Evolutionary conservation across 805 yeast species (phyloP), one percentile per base, ranked within the genome.

Genomic region (Saturnispora halmiae): DNA sequence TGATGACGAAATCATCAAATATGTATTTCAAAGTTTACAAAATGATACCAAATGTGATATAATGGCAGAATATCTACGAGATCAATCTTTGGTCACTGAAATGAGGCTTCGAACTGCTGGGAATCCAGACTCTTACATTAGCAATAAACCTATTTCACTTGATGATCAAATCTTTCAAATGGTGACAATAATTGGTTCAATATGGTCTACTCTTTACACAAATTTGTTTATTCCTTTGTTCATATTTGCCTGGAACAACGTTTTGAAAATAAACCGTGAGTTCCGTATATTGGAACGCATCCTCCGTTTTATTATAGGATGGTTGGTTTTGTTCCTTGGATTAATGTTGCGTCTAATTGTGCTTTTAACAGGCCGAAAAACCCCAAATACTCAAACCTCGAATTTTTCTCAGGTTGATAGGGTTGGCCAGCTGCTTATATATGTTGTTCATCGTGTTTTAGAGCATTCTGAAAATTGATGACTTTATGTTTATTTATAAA

Each of bases 41-140:
- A 47, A 42, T 10, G 36, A 35, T 3, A 36, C 45, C 15, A 55
- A 54, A 25, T 42, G 50, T 22, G 34, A 43, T 4, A 43, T 54
- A 2, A 19, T 56, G 40, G 32, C 43, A 18, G 18, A 37, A 15
- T 52, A 49, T 25, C 43, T 56, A 32, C 42, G 38, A 5, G 58
- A 56, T 40, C 44, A 48, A 8, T 26, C 21, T 1, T 31, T 45
- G 2, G 46, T 45, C 9, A 7, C 5, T 7, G 27, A n/a, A 16
- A 28, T 45, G 26, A 36, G 33, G 19, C 16, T n/a, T n/a, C n/a
- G n/a, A n/a, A n/a, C n/a, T n/a, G n/a, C n/a, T n/a, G n/a, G n/a
- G n/a, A n/a, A n/a, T n/a, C n/a, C n/a, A n/a, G n/a, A n/a, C n/a
- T n/a, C n/a, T n/a, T n/a, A n/a, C n/a, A n/a, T n/a, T n/a, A n/a